Percentiles rank a stretch among this genome's conserved stretches.
These are phyloP conservation scores for Gracilaria vermiculophylla DNA, from an alignment of 23 red algal species.

Conservation along the genomic window DNA sequence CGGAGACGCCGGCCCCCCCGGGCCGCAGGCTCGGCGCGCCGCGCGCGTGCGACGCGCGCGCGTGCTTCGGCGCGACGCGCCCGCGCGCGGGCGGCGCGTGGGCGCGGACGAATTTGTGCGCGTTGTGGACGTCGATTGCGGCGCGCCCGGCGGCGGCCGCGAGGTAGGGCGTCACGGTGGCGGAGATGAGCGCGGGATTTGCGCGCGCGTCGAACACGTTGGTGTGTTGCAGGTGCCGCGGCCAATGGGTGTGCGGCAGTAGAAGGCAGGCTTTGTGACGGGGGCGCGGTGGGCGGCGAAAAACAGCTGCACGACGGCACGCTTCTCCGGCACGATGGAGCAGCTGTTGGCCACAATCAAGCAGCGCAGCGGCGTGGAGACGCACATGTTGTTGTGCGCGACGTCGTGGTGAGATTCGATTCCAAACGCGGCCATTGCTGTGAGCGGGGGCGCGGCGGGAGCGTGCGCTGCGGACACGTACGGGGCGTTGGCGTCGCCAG, in stretches of 20 bases:
- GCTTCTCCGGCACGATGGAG: slow-evolving; percentile 65
- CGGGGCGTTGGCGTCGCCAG: not conserved
- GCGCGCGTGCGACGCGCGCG: slow-evolving; percentile 30
- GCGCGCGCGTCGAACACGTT: slow-evolving; percentile 55
- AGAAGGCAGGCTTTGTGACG: slow-evolving; percentile 62
- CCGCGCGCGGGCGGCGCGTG: slow-evolving; percentile 65
- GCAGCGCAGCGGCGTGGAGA: slow-evolving; percentile 25
- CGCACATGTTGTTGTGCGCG: slow-evolving; percentile 36
- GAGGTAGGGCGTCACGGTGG: slow-evolving; percentile 43
- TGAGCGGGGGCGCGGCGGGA: not conserved
- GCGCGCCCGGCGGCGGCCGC: slow-evolving; percentile 39
- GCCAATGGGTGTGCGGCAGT: slow-evolving; percentile 49
- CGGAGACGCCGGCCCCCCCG: slow-evolving; percentile 10
- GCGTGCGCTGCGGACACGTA: not conserved
- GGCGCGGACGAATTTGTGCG: slow-evolving; percentile 49
- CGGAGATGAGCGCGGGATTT: slow-evolving; percentile 53
- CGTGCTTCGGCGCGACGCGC: slow-evolving; percentile 57
- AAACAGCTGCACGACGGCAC: slow-evolving; percentile 46
- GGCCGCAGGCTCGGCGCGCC: slow-evolving; percentile 20
- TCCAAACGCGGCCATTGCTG: not conserved
- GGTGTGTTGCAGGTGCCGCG: slow-evolving; percentile 45
- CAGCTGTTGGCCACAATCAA: slow-evolving; percentile 40
- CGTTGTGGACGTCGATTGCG: slow-evolving; percentile 64
- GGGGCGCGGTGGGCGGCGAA: slow-evolving; percentile 65
- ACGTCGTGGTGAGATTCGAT: not conserved